Percentiles rank a stretch among this genome's conserved stretches.
Evolutionary conservation across 305 asterid genomes (phyloP).

Genomic region (Solanum chacoense): DNA sequence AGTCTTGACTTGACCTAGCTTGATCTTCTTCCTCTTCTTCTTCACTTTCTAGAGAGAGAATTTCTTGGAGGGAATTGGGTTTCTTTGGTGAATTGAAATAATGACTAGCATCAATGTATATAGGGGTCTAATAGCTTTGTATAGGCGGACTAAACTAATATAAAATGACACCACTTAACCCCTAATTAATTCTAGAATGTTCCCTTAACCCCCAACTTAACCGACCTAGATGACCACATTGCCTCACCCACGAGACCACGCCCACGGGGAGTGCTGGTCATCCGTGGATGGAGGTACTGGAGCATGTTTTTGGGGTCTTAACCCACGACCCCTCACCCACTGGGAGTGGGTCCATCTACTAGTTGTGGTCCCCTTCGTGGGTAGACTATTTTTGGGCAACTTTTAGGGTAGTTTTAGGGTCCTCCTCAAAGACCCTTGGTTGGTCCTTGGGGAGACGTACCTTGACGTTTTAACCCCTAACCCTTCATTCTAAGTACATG

Average conservation of each 20-base stretch:
- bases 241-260: background rate
- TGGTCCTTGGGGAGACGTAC: background rate
- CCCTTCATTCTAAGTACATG: too few species aligned
- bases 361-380: background rate
- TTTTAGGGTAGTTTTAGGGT: background rate
- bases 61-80: background rate
- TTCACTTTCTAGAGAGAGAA: background rate
- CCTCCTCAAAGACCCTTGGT: background rate
- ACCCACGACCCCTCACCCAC: background rate
- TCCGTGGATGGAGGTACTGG: background rate
- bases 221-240: background rate
- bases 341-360: background rate
- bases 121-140: background rate
- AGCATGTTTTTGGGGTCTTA: background rate
- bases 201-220: background rate
- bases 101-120: background rate
- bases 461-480: too few species aligned
- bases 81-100: background rate
- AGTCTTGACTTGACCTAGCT: background rate
- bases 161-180: background rate
- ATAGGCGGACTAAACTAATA: background rate
- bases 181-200: background rate
- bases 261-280: background rate
- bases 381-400: background rate
- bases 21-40: background rate